Percentiles rank a stretch among this genome's conserved stretches.
Conservation (phyloP, 352 stramenopile species). For the Pythium volutum region DNA sequence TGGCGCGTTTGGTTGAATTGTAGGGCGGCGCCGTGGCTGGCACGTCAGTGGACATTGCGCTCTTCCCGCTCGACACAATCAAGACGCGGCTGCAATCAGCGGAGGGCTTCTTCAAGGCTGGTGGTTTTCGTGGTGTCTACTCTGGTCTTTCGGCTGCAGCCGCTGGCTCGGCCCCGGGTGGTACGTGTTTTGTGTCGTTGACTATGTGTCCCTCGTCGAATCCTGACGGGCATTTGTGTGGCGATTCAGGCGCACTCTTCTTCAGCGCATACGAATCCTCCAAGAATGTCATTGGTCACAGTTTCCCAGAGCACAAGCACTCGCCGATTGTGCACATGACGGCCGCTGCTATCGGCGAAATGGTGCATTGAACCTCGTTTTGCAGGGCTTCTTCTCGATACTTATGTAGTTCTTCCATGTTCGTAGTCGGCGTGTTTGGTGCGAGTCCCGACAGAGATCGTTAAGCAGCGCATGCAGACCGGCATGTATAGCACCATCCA, state of each 20-base stretch:
- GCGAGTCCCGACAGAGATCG: conserved; percentile 98
- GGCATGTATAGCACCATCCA: conserved; percentile 79
- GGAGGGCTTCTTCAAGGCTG: conserved; percentile 95
- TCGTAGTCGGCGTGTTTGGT: conserved; percentile 93
- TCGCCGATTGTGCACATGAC: conserved; percentile 94
- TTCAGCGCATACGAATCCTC: conserved; percentile 91
- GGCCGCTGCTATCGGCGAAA: conserved; percentile 93
- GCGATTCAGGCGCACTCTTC: conserved; percentile 72
- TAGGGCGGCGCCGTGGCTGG: conserved; percentile 93
- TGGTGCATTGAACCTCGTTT: conserved; percentile 37
- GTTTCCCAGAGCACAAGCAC: conserved; percentile 64
- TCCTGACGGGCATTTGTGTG: not conserved
- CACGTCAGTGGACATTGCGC: conserved; percentile 95
- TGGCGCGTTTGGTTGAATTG: not conserved
- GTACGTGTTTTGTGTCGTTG: conserved; percentile 33
- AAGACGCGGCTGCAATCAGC: conserved; percentile 98
- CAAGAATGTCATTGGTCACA: conserved; percentile 67
- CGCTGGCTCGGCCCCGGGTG: conserved; percentile 88
- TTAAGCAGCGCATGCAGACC: conserved; percentile 99
- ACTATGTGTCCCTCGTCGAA: not conserved
- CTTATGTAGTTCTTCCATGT: conserved; percentile 2
- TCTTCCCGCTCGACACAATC: conserved; percentile 99
- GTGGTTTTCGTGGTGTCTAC: conserved; percentile 95
- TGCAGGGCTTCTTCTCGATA: not conserved
- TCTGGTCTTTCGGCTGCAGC: conserved; percentile 89